Evolutionary conservation across 441 rosid genomes (phyloP).

Genomic region (Sinapis alba): DNA sequence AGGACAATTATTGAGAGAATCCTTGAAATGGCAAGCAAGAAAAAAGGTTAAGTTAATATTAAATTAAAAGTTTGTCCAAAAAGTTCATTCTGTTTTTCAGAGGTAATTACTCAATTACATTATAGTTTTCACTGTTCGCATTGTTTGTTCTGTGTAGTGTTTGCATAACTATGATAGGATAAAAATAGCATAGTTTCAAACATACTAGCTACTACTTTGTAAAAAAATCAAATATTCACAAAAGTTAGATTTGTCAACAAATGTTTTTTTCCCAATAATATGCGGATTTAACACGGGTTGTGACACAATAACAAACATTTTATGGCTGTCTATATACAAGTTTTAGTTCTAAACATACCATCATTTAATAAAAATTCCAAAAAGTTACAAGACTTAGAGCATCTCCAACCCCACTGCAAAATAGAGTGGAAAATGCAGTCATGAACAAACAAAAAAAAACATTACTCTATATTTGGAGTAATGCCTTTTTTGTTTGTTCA

Average conservation of each 20-base stretch:
- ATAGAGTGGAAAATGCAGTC: too few relatives aligned
- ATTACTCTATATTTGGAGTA: too few relatives aligned
- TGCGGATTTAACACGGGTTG: not conserved
- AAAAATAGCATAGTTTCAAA: not conserved
- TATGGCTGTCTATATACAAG: not conserved
- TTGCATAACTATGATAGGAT: not conserved
- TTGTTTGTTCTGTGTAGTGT: not conserved
- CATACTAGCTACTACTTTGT: not conserved
- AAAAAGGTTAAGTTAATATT: not conserved
- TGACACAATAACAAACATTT: not conserved
- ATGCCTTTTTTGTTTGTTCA: too few relatives aligned
- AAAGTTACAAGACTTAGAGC: not conserved
- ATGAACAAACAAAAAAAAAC: too few relatives aligned
- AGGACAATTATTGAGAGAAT: conserved; percentile 38
- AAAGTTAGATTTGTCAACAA: not conserved
- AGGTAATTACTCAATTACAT: not conserved
- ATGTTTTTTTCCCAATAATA: not conserved
- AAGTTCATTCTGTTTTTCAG: not conserved
- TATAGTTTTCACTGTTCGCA: not conserved
- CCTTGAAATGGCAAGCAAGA: conserved; percentile 29
- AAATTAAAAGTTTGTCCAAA: not conserved
- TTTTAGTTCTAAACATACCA: not conserved
- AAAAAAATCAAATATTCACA: not conserved
- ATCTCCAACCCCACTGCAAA: too few relatives aligned
- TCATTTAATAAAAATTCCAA: not conserved